phyloP scores from a whole-genome alignment of 148 eudicot genomes.

The Fagopyrum esculentum region DNA sequence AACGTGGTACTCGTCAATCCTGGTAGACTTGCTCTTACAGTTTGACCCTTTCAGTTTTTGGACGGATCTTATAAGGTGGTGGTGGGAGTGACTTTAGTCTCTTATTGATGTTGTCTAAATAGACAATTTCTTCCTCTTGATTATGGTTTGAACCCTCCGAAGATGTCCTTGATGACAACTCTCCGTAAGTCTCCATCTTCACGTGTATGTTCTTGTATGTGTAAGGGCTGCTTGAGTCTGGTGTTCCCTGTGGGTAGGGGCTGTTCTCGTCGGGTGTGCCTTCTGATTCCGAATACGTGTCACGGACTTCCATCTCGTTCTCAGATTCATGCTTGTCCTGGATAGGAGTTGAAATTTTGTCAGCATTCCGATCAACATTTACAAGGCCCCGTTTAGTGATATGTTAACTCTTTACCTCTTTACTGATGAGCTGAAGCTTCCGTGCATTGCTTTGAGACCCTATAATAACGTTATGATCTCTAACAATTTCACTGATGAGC shows the following conservation, averaged over 20 bases:
- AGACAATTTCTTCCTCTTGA: background rate
- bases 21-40: background rate
- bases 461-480: background rate
- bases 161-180: background rate
- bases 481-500: constrained; percentile 12
- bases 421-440: background rate
- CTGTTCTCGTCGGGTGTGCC: background rate
- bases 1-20: background rate
- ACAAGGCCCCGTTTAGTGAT: background rate
- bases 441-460: background rate
- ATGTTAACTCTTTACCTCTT: background rate
- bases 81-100: constrained; percentile 3
- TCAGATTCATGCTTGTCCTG: background rate
- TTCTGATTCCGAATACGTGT: background rate
- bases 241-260: background rate
- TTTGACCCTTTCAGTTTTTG: background rate
- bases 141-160: background rate
- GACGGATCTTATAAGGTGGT: background rate
- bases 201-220: background rate
- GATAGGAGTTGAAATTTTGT: background rate
- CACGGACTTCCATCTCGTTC: background rate
- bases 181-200: background rate
- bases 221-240: background rate
- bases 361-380: background rate
- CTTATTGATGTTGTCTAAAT: background rate